These are phyloP conservation scores for Phaffia tasmanica DNA, from an alignment of 768 basidiomycete species.

Conservation along the genomic window DNA sequence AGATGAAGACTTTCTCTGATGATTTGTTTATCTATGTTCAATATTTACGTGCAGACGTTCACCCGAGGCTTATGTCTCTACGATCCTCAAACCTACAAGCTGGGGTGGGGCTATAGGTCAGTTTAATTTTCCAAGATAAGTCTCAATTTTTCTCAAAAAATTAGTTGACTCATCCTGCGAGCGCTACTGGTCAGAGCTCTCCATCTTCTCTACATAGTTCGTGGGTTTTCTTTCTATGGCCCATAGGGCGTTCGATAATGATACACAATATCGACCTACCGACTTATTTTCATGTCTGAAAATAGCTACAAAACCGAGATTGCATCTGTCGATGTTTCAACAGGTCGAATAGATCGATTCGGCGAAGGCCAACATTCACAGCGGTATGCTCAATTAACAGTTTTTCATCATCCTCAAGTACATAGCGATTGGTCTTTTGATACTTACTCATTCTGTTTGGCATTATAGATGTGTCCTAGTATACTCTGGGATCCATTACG, in stretches of 20 bases:
- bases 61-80: constrained; percentile 61
- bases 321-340: constrained; percentile 79
- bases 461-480: constrained; percentile 54
- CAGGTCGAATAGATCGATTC: constrained; percentile 77
- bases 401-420: constrained; percentile 30
- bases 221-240: constrained; percentile 11
- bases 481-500: constrained; percentile 75
- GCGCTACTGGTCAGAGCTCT: constrained; percentile 42
- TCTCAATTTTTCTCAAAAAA: neutral
- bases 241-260: too few species aligned
- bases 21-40: constrained; percentile 34
- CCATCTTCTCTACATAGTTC: constrained; percentile 62
- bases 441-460: constrained; percentile 21
- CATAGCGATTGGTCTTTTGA: constrained; percentile 29
- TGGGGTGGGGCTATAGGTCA: constrained; percentile 94
- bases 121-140: neutral
- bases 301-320: constrained; percentile 65
- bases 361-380: constrained; percentile 45
- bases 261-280: too few species aligned
- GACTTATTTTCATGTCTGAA: neutral
- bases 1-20: neutral
- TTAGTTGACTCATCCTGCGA: neutral
- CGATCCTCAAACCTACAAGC: constrained; percentile 63
- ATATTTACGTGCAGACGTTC: constrained; percentile 43
- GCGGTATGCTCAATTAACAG: constrained; percentile 31